Evolutionary conservation across 768 basidiomycete species (phyloP), one percentile per base, ranked within the genome.

Genomic region (Lactarius psammicola): DNA sequence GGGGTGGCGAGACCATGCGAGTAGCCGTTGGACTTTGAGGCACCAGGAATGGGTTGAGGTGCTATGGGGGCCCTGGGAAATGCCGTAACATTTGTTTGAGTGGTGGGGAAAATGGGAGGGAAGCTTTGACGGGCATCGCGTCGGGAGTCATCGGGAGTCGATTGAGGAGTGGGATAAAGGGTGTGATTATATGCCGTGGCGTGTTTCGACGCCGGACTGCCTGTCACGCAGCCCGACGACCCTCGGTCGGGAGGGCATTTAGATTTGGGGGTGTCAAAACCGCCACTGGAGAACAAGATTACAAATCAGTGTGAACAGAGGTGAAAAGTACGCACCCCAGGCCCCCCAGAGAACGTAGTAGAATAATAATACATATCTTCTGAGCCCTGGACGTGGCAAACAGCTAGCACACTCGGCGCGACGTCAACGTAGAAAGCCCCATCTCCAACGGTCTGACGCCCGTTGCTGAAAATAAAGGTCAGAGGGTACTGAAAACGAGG

Each of bases 211-310:
- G 90, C 85, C 87, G 84, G 84, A 81, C 87, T 84, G 90, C 85
- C 92, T 94, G 89, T 94, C 92, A 94, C 92, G 85, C 90, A 88
- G 84, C 84, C 86, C 82, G 86, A 87, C 91, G 92, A 94, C 92
- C 92, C 92, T 89, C 92, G 75, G 75, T 91, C 88, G 72, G 91
- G 92, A 91, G 92, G 92, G 92, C 92, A 94, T 94, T 94, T 94
- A 70, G 78, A 79, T 74, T 84, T 87, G 71, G 92, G 90, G 83
- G 80, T 82, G 92, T 94, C 92, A 94, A 94, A 94, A 92, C 80
- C 92, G 88, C 92, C 92, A 94, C 92, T 93, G 67, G 7, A 54
- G 38, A 49, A 54, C 4, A 3, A 34, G 49, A 23, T 51, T 3
- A 56, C 2, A 18, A 31, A 38, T 67, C 13, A 59, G 33, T 34